These are phyloP conservation scores for Rubus parviflorus DNA, from an alignment of 306 rosid genomes.

Conservation along the genomic window DNA sequence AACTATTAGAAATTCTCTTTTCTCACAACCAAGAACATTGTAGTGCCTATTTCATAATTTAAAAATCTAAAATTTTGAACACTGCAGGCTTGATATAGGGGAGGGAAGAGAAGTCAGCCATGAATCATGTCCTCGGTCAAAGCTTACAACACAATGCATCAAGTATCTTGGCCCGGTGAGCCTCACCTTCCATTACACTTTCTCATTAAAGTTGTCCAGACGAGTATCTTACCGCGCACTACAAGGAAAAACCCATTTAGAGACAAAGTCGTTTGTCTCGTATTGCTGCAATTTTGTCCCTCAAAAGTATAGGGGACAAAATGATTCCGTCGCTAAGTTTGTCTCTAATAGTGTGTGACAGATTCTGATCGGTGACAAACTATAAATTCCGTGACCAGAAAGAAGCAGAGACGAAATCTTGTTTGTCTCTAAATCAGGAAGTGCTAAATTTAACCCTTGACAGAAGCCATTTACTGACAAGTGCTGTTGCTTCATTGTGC, in stretches of 20 bases:
- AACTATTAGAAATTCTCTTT: conserved; percentile 5
- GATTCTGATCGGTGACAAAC: too few relatives aligned
- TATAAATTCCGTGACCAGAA: too few relatives aligned
- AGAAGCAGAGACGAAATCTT: too few relatives aligned
- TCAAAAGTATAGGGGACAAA: too few relatives aligned
- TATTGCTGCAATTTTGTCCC: too few relatives aligned
- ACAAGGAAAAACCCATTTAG: too few relatives aligned
- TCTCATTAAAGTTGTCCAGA: background rate
- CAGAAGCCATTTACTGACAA: background rate
- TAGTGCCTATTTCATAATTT: conserved; percentile 6
- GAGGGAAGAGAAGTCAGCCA: conserved; percentile 63
- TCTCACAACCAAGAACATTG: conserved; percentile 10
- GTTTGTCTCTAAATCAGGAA: too few relatives aligned
- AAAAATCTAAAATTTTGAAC: conserved; percentile 8
- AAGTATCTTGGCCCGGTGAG: conserved; percentile 90
- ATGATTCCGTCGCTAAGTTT: too few relatives aligned
- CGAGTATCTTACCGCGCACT: background rate
- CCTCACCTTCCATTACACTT: conserved; percentile 20
- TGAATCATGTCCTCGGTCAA: conserved; percentile 57
- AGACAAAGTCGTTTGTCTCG: too few relatives aligned
- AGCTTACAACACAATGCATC: conserved; percentile 84
- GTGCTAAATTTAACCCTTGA: background rate
- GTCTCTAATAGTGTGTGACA: too few relatives aligned
- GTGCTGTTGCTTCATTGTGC: conserved; percentile 20
- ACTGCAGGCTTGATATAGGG: conserved; percentile 83